Percentiles rank a stretch among this genome's conserved stretches.
phyloP scores from a whole-genome alignment of 2,329 filamentous ascomycete species.

The Penicillium sp. region DNA sequence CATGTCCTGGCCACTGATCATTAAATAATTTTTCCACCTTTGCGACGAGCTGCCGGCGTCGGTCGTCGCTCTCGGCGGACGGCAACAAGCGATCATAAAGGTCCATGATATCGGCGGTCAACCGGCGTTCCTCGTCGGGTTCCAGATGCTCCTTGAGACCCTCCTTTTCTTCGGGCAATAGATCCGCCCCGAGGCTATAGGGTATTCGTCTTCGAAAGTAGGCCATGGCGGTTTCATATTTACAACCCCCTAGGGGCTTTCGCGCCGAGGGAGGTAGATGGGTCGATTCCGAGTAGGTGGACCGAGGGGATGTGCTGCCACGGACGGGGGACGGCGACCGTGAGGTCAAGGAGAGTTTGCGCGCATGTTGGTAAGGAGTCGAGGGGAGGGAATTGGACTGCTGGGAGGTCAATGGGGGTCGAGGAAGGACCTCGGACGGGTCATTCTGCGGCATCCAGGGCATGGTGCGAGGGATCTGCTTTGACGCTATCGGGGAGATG shows the following conservation, averaged over 20 bases:
- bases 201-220: slow-evolving; percentile 81
- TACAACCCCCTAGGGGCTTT: slow-evolving; percentile 65
- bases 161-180: slow-evolving; percentile 63
- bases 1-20: slow-evolving; percentile 81
- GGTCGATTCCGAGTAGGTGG: slow-evolving; percentile 83
- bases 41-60: slow-evolving; percentile 67
- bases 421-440: slow-evolving; percentile 34
- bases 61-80: slow-evolving; percentile 68
- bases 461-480: slow-evolving; percentile 34
- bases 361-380: slow-evolving; percentile 82
- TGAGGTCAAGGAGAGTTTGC: slow-evolving; percentile 74
- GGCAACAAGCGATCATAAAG: slow-evolving; percentile 82
- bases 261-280: slow-evolving; percentile 63
- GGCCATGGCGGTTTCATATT: slow-evolving; percentile 80
- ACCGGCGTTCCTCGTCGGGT: slow-evolving; percentile 64
- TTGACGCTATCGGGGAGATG: slow-evolving; percentile 39
- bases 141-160: slow-evolving; percentile 64
- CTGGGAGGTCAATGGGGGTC: slow-evolving; percentile 51
- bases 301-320: slow-evolving; percentile 77
- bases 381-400: slow-evolving; percentile 89
- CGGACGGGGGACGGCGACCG: slow-evolving; percentile 73
- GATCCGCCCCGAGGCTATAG: slow-evolving; percentile 80
- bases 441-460: slow-evolving; percentile 35
- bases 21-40: slow-evolving; percentile 88
- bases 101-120: slow-evolving; percentile 77